Evolutionary conservation across 371 early-diverging fungal species (phyloP), one percentile per base, ranked within the genome.

Genomic region (Batkoa obscura): DNA sequence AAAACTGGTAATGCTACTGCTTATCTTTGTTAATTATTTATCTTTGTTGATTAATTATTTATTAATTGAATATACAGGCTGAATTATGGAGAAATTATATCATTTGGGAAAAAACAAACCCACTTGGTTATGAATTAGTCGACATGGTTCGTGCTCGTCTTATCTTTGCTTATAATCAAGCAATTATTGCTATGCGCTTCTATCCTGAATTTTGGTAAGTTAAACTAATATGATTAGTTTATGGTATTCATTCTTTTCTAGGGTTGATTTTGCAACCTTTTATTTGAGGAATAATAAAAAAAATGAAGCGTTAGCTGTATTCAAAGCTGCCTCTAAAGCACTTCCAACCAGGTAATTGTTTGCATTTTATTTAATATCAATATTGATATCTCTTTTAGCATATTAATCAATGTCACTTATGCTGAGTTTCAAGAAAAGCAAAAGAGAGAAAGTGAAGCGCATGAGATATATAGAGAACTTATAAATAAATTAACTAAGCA

Each of bases 91-190:
- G 86, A 59, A 66, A 73, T 12, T 90, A 83, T 62, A 82, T 95
- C 55, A 71, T 73, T 45, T 96, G 95, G 95, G 97, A 96, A 66
- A 75, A 72, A 55, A 68, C 76, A 13, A 91, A 96, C 61, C 94
- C 97, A 13, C 67, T 94, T 37, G 76, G 75, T 10, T 58, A 90
- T 33, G 88, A 85, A 37, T 84, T 84, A 30, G 59, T 66, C 0
- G 59, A 65, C 0, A 64, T 65, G 0, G 58, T 91, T 3, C 65
- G 72, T 17, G 74, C 80, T 9, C 79, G 97, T 15, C 82, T 94
- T 1, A 65, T 76, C 1, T 90, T 84, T 65, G 84, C 83, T 0
- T 96, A 88, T 62, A 85, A 84, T 62, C 88, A 88, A 59, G 87
- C 91, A 0, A 74, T 90, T 55, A 65, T 86, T 60, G 76, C 73